Base-by-base conservation (phyloP, 2,329 filamentous ascomycete genomes). In the Ilyonectria mors-panacis region DNA sequence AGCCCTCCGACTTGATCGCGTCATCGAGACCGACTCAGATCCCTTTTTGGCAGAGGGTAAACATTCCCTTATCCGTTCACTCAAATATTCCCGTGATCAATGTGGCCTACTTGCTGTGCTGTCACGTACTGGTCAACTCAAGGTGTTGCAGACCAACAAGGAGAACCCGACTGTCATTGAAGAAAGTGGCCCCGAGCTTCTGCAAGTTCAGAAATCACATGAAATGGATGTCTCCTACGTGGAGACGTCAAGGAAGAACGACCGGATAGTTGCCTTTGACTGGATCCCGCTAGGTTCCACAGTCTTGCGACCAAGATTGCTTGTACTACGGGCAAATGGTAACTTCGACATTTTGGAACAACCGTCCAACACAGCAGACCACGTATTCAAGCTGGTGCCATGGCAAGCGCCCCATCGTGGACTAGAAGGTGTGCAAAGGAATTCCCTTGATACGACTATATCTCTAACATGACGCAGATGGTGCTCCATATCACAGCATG, bases 191-290 rank as follows among this genome's bases (percentile, higher is more conserved):
- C 89, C 88, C 0, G 87, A 91, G 74, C 81, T 91, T 15, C 80
- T 92, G 1, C 84, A 90, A 66, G 87, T 91, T 13, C 83, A 85
- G 50, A 87, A 83, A 64, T 91, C 89, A 1, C 85, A 88, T 70
- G 89, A 91, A 73, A 85, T 92, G 80, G 88, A 92, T 70, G 86
- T 89, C 55, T 84, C 85, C 19, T 90, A 87, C 70, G 81, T 83
- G 28, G 86, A 88, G 57, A 79, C 82, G 35, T 81, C 82, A 35
- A 82, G 85, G 70, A 86, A 87, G 77, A 84, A 86, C 71, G 87
- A 91, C 62, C 85, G 88, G 21, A 90, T 92, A 35, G 88, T 92
- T 8, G 91, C 89, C 0, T 92, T 92, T 76, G 90, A 92, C 75
- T 92, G 90, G 89, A 81, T 91, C 10, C 91, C 87, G 4, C 81